phyloP scores from a whole-genome alignment of 495 filamentous ascomycete species.

The Friedmanniomyces simplex region DNA sequence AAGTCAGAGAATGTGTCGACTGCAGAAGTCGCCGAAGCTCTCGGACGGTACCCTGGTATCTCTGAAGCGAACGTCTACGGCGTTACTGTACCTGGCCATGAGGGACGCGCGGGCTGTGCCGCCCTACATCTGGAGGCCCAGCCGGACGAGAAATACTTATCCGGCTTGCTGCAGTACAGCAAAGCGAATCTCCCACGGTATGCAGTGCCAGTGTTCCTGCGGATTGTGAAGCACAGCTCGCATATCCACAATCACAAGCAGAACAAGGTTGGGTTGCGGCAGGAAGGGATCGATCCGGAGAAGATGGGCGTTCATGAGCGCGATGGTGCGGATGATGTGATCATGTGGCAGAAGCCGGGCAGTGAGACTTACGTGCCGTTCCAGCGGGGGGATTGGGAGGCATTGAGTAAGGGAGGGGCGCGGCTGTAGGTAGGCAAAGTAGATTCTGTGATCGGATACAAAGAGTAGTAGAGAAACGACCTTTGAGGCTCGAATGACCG shows the following conservation, averaged over 20 bases:
- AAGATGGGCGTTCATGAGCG: constrained; percentile 8
- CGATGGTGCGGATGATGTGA: constrained; percentile 6
- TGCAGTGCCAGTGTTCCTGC: constrained; percentile 65
- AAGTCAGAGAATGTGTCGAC: constrained; percentile 63
- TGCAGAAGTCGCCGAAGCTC: constrained; percentile 29
- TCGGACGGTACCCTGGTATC: constrained; percentile 24
- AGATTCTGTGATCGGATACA: too few relatives aligned
- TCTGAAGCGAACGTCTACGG: constrained; percentile 32
- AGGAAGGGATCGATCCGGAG: constrained; percentile 59
- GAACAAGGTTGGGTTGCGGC: constrained; percentile 62
- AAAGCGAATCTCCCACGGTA: constrained; percentile 57
- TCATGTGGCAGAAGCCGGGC: constrained; percentile 17
- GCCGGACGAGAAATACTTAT: constrained; percentile 15
- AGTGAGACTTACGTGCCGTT: constrained; percentile 24
- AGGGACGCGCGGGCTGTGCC: constrained; percentile 33
- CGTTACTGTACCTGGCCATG: constrained; percentile 29
- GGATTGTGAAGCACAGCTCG: constrained; percentile 46
- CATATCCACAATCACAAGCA: constrained; percentile 78
- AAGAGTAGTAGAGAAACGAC: too few relatives aligned
- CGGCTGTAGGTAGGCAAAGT: constrained; percentile 2
- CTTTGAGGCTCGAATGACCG: too few relatives aligned
- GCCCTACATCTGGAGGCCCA: constrained; percentile 15
- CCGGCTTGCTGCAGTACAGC: constrained; percentile 32
- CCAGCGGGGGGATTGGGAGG: constrained; percentile 22
- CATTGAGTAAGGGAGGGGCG: constrained; percentile 8